Evolutionary conservation across 352 stramenopile species (phyloP).

Genomic region (Pythium folliculosum): DNA sequence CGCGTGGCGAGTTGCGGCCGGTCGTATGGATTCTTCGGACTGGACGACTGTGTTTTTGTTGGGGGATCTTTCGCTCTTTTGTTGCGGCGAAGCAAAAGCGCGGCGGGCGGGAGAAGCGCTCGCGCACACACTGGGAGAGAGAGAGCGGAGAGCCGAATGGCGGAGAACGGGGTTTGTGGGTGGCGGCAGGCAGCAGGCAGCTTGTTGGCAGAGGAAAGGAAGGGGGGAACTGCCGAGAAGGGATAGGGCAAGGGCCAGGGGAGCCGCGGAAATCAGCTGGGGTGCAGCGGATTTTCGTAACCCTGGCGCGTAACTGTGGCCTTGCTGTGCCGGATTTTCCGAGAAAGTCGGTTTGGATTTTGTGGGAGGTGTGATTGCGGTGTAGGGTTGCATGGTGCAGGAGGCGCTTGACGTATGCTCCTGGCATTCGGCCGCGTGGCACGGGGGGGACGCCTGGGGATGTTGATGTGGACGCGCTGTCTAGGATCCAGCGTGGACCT

Average conservation of each 20-base stretch:
- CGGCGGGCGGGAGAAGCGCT: slow-evolving; percentile 10
- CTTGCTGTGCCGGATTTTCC: background rate
- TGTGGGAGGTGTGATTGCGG: background rate
- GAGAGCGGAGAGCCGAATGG: slow-evolving; percentile 15
- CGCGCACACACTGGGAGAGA: slow-evolving; percentile 2
- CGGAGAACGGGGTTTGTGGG: slow-evolving; percentile 6
- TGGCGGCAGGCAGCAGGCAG: no score
- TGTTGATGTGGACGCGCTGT: background rate
- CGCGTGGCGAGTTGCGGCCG: no score
- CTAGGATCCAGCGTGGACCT: background rate
- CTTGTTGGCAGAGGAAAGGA: background rate
- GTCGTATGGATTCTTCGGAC: slow-evolving; percentile 10
- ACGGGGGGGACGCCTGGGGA: background rate
- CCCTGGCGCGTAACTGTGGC: background rate
- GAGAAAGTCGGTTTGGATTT: slow-evolving; percentile 17
- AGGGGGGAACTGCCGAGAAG: background rate
- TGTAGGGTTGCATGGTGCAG: background rate
- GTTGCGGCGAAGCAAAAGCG: slow-evolving; percentile 6
- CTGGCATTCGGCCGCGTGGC: background rate
- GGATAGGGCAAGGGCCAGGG: slow-evolving; percentile 18
- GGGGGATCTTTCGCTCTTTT: slow-evolving; percentile 7
- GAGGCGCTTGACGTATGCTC: background rate
- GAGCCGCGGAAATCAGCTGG: background rate
- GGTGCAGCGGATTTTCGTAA: background rate
- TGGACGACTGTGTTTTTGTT: slow-evolving; percentile 5